These are phyloP conservation scores for Fusarium stilboides DNA, from an alignment of 2,329 filamentous ascomycete species.

Conservation along the genomic window DNA sequence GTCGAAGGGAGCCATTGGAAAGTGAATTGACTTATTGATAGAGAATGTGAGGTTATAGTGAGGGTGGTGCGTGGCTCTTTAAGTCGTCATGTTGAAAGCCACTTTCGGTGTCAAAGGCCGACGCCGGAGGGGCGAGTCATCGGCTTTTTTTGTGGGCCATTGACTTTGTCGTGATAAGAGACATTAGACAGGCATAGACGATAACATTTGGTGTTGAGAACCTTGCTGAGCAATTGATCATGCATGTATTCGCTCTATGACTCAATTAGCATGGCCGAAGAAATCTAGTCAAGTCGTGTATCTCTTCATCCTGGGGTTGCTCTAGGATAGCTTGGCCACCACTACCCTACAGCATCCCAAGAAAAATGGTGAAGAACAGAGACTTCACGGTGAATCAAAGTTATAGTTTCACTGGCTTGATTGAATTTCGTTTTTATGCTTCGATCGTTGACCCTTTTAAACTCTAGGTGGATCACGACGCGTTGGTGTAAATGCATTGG, in stretches of 20 bases:
- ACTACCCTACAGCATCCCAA: too few relatives aligned
- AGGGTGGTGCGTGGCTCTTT: constrained; percentile 24
- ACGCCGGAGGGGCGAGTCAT: constrained; percentile 50
- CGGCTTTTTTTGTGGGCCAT: constrained; percentile 42
- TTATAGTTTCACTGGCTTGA: too few relatives aligned
- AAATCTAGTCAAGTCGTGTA: neutral
- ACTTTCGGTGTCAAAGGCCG: constrained; percentile 35
- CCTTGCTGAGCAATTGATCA: constrained; percentile 4
- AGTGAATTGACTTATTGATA: constrained; percentile 2
- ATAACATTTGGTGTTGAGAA: constrained; percentile 5
- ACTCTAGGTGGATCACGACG: too few relatives aligned
- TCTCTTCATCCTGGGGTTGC: neutral
- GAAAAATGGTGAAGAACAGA: too few relatives aligned
- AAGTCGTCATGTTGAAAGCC: constrained; percentile 22
- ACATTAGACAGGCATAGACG: neutral
- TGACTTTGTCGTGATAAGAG: constrained; percentile 1
- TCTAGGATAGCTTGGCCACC: too few relatives aligned
- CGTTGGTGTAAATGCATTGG: too few relatives aligned
- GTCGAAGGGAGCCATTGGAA: constrained; percentile 75
- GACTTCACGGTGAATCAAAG: too few relatives aligned
- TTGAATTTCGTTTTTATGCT: too few relatives aligned
- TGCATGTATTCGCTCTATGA: neutral
- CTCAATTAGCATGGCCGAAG: neutral
- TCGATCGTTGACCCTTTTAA: too few relatives aligned
- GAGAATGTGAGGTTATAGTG: neutral